A percentile compares a stretch with the other conserved stretches of the same genome.
phyloP scores from a whole-genome alignment of 2,329 filamentous ascomycete genomes.

The Fusarium penzigii region DNA sequence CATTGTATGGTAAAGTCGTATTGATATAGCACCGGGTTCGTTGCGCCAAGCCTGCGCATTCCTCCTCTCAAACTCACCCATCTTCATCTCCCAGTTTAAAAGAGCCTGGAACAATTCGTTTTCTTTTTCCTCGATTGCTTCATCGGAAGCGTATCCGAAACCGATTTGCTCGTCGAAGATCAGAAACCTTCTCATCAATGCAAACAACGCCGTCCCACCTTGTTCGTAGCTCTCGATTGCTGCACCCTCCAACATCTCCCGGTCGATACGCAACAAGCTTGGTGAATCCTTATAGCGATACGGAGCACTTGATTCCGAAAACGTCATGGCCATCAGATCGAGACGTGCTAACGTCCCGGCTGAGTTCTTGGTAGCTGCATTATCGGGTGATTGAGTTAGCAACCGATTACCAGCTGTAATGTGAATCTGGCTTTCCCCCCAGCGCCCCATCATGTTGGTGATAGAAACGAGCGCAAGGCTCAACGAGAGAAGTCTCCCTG shows the following conservation, averaged over 20 bases:
- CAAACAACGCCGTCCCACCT: conserved; percentile 23
- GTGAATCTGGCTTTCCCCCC: conserved; percentile 34
- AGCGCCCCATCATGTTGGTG: conserved; percentile 34
- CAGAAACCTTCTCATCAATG: conserved; percentile 21
- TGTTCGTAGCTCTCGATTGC: conserved; percentile 23
- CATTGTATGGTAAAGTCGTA: conserved; percentile 33
- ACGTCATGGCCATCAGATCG: conserved; percentile 38
- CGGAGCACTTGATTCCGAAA: conserved; percentile 33
- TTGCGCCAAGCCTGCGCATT: conserved; percentile 4
- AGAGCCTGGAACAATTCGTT: conserved; percentile 12
- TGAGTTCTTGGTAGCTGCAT: conserved; percentile 13
- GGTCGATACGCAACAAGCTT: conserved; percentile 11
- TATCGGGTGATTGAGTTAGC: conserved; percentile 19
- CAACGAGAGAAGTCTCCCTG: conserved; percentile 30
- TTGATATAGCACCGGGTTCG: conserved; percentile 19
- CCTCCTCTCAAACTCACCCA: conserved; percentile 23
- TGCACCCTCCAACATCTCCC: conserved; percentile 6
- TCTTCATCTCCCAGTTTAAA: conserved; percentile 23
- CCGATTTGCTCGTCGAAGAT: conserved; percentile 18
- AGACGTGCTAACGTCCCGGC: conserved; percentile 31
- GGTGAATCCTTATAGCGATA: conserved; percentile 27
- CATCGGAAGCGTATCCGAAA: neutral
- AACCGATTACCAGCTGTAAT: conserved; percentile 32
- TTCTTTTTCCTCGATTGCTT: neutral
- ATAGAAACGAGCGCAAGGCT: conserved; percentile 35